phyloP scores from a whole-genome alignment of 2,329 filamentous ascomycete species.

The Colletotrichum tamarilloi region DNA sequence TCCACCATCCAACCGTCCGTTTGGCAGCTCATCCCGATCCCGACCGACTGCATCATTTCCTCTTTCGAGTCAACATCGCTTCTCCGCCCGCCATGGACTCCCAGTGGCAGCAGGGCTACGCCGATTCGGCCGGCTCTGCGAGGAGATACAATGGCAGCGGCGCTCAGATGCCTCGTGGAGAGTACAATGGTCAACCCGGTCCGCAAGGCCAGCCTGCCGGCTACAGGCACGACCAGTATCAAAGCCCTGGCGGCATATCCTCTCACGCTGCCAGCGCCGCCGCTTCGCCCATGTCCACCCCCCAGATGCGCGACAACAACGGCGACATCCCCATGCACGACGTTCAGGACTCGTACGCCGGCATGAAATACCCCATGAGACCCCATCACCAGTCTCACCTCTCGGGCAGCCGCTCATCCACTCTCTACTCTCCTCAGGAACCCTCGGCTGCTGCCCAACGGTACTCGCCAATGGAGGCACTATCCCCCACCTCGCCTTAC shows the following conservation, averaged over 20 bases:
- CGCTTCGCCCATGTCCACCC: constrained; percentile 67
- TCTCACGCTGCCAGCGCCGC: constrained; percentile 58
- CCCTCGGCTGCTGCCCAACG: constrained; percentile 87
- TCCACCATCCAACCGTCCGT: constrained; percentile 18
- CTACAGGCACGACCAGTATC: constrained; percentile 78
- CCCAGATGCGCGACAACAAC: constrained; percentile 76
- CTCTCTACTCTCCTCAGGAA: constrained; percentile 79
- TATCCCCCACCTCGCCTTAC: constrained; percentile 86
- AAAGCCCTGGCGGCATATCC: constrained; percentile 50
- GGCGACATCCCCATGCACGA: constrained; percentile 90
- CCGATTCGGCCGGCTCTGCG: constrained; percentile 71
- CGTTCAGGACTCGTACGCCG: constrained; percentile 81
- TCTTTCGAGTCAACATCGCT: constrained; percentile 30
- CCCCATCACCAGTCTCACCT: constrained; percentile 81
- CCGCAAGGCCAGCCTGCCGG: constrained; percentile 54
- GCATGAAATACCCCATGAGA: constrained; percentile 86
- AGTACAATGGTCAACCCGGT: constrained; percentile 43
- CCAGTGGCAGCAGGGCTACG: constrained; percentile 69
- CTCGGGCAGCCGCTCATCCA: constrained; percentile 62
- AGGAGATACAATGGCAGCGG: constrained; percentile 70
- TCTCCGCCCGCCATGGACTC: constrained; percentile 58
- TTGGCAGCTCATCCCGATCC: constrained; percentile 12
- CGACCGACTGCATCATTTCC: constrained; percentile 16
- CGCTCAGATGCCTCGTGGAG: constrained; percentile 48
- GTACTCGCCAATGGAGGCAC: constrained; percentile 94